phyloP scores from a whole-genome alignment of 1,284 basidiomycete genomes.

The Sporisorium reilianum region DNA sequence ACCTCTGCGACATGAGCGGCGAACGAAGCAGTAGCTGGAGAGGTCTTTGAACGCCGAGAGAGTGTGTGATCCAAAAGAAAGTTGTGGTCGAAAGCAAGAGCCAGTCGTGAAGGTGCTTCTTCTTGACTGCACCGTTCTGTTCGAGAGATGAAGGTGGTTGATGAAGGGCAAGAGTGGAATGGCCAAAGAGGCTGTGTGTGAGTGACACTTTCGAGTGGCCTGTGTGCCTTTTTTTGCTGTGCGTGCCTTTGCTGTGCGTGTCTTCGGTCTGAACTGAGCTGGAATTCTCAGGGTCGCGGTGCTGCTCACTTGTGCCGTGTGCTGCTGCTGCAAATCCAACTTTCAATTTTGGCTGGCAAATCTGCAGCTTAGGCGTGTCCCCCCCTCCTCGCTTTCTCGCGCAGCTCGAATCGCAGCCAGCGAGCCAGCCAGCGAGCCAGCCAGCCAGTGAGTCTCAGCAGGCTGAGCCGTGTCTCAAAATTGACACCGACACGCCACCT shows the following conservation, averaged over 20 bases:
- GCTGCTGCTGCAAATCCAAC: background rate
- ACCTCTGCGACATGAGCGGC: slow-evolving; percentile 4
- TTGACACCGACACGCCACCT: background rate
- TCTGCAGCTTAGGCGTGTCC: background rate
- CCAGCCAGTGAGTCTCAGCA: slow-evolving; percentile 1
- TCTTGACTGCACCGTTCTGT: background rate
- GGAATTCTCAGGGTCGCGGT: too few species aligned
- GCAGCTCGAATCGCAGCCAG: slow-evolving; percentile 4
- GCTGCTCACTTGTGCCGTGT: too few species aligned
- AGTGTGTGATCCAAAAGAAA: background rate
- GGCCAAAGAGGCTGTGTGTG: too few species aligned
- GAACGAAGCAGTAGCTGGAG: background rate
- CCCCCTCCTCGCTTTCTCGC: slow-evolving; percentile 2
- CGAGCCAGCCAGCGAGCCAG: too few species aligned
- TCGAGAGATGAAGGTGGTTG: background rate
- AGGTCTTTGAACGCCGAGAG: background rate
- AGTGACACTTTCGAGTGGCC: too few species aligned
- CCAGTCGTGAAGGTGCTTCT: background rate
- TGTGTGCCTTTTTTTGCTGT: too few species aligned
- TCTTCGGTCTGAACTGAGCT: too few species aligned
- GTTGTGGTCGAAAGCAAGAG: background rate
- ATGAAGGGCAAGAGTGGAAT: background rate
- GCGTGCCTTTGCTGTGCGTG: too few species aligned
- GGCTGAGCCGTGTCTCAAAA: background rate
- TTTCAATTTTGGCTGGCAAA: background rate